These are phyloP conservation scores for Tetracladium marchalianum DNA, from an alignment of 495 filamentous ascomycete genomes.

Conservation along the genomic window DNA sequence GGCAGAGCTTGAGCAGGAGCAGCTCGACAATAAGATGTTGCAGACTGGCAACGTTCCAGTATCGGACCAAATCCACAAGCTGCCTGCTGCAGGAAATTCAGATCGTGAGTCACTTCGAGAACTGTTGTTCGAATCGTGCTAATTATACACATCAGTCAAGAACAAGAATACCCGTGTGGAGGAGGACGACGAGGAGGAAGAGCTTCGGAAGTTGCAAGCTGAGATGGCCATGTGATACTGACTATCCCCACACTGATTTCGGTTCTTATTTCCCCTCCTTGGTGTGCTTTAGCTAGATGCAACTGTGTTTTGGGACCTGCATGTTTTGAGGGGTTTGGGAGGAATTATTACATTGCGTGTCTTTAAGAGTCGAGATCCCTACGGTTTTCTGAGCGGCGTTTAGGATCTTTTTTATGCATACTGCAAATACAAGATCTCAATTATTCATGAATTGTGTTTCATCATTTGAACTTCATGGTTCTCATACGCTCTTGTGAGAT, in stretches of 20 bases:
- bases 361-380: slow-evolving; percentile 14
- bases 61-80: slow-evolving; percentile 54
- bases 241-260: slow-evolving; percentile 3
- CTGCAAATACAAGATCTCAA: no score
- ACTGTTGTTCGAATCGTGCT: slow-evolving; percentile 3
- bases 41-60: slow-evolving; percentile 67
- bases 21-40: slow-evolving; percentile 89
- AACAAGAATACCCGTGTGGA: slow-evolving; percentile 42
- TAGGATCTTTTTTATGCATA: background rate
- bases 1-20: slow-evolving; percentile 69
- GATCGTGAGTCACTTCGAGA: slow-evolving; percentile 51
- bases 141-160: slow-evolving; percentile 42
- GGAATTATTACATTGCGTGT: slow-evolving; percentile 6
- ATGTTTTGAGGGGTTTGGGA: slow-evolving; percentile 12
- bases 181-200: slow-evolving; percentile 93
- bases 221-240: slow-evolving; percentile 86
- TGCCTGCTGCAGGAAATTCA: slow-evolving; percentile 62
- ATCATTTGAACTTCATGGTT: no score
- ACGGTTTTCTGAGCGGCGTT: background rate
- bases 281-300: slow-evolving; percentile 1
- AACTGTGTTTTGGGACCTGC: slow-evolving; percentile 13
- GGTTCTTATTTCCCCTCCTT: slow-evolving; percentile 8
- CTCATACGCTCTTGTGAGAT: no score
- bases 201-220: slow-evolving; percentile 85
- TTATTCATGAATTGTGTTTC: no score